Conservation (phyloP, 2,329 filamentous ascomycete genomes). For the Hansfordia pulvinata region DNA sequence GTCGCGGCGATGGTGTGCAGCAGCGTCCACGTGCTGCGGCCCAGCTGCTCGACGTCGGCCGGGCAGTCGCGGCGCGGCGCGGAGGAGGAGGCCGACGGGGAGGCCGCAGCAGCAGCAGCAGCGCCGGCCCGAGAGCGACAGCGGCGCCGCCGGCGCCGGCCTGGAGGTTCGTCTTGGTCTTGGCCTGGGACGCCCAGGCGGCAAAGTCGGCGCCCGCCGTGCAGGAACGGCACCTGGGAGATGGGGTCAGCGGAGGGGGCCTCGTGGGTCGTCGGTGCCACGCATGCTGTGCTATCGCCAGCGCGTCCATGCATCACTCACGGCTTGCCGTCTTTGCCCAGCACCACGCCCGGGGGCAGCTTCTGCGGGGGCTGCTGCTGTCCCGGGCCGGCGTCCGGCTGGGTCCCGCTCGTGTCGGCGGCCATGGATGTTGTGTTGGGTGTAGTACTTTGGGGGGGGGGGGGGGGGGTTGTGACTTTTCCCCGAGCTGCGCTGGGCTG, state of each 20-base stretch:
- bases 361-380: conserved; percentile 30
- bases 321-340: conserved; percentile 78
- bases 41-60: conserved; percentile 76
- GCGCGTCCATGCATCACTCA: too few relatives aligned
- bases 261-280: too few relatives aligned
- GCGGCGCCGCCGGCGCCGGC: conserved; percentile 18
- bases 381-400: conserved; percentile 8
- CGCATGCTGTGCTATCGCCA: too few relatives aligned
- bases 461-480: too few relatives aligned
- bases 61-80: conserved; percentile 57
- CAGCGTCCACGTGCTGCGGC: conserved; percentile 83
- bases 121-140: conserved; percentile 13
- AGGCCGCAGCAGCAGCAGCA: conserved; percentile 15
- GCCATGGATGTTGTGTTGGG: conserved; percentile 18
- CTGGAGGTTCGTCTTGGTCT: conserved; percentile 25
- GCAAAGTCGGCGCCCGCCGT: conserved; percentile 50
- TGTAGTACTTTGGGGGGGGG: too few relatives aligned
- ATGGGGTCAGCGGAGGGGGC: too few relatives aligned
- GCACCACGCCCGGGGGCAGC: conserved; percentile 57
- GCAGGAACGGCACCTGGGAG: conserved; percentile 54
- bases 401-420: conserved; percentile 19
- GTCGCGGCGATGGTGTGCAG: conserved; percentile 82
- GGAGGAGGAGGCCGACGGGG: conserved; percentile 9
- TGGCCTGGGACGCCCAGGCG: conserved; percentile 42
- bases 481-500: too few relatives aligned